These are phyloP conservation scores for Boletus rufocinnamomeus DNA, from an alignment of 768 basidiomycete genomes.

Conservation along the genomic window DNA sequence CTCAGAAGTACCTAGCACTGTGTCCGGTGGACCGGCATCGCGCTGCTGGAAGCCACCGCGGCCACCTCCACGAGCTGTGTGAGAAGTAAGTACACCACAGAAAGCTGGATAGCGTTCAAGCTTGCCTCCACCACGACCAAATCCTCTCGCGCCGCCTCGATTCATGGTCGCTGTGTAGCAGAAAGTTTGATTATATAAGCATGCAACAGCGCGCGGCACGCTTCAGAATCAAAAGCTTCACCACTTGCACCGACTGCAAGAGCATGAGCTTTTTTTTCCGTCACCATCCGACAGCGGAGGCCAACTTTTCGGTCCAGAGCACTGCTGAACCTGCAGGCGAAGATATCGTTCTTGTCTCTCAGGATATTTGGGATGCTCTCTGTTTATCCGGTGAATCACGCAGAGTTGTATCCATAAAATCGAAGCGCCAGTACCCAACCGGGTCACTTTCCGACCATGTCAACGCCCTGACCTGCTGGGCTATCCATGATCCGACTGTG, in stretches of 20 bases:
- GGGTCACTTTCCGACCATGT: constrained; percentile 1
- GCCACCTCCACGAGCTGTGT: constrained; percentile 58
- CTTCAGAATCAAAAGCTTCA: too few relatives aligned
- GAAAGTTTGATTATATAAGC: constrained; percentile 28
- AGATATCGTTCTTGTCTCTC: constrained; percentile 33
- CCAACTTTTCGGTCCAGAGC: constrained; percentile 32
- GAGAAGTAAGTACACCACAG: constrained; percentile 4
- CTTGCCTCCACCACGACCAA: constrained; percentile 55
- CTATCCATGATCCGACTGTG: constrained; percentile 41
- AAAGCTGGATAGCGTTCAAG: not conserved
- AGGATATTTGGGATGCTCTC: constrained; percentile 36
- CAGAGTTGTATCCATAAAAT: constrained; percentile 27
- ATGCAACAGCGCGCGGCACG: too few relatives aligned
- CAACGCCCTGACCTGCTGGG: constrained; percentile 37
- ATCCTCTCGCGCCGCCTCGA: constrained; percentile 56
- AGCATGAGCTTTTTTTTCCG: constrained; percentile 43
- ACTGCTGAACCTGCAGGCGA: constrained; percentile 15
- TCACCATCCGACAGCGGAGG: constrained; percentile 23
- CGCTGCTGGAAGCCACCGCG: constrained; percentile 72
- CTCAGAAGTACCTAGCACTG: constrained; percentile 58
- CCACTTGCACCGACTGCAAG: not conserved
- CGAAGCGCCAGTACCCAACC: constrained; percentile 16
- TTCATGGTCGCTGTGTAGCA: constrained; percentile 39
- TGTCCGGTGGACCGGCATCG: constrained; percentile 77
- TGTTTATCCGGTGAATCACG: constrained; percentile 15